Conservation (phyloP, 1,284 basidiomycete species). For the Boletus mariae region DNA sequence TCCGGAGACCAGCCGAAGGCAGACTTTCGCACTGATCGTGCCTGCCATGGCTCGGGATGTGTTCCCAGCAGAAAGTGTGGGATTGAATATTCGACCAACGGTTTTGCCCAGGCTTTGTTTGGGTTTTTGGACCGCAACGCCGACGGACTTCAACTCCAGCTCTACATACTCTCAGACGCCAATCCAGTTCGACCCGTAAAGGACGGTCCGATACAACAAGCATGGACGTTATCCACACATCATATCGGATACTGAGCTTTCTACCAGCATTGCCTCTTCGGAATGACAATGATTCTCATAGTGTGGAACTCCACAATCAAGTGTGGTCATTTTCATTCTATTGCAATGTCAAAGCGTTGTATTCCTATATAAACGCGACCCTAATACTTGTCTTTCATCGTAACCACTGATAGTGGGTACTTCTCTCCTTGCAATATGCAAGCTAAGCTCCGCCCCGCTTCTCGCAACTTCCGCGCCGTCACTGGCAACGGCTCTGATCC, state of each 20-base stretch:
- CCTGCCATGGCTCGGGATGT: neutral
- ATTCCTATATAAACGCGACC: conserved; percentile 20
- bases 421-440: conserved; percentile 12
- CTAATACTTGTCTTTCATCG: neutral
- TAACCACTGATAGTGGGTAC: conserved; percentile 6
- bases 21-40: neutral
- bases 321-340: conserved; percentile 20
- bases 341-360: conserved; percentile 26
- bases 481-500: conserved; percentile 2
- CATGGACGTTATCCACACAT: no score
- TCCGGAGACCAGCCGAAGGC: neutral
- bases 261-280: conserved; percentile 11
- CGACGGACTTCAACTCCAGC: no score
- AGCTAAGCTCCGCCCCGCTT: conserved; percentile 3
- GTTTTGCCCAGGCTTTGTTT: no score
- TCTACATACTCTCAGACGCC: no score
- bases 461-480: conserved; percentile 5
- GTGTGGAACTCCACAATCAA: conserved; percentile 20
- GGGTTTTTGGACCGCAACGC: no score
- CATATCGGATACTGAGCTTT: no score
- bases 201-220: no score
- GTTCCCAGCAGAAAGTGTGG: no score
- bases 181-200: no score
- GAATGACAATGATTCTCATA: conserved; percentile 11
- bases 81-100: no score